Percentiles rank a stretch among this genome's conserved stretches.
phyloP scores from a whole-genome alignment of 371 early-diverging fungal genomes.

The Haplosporangium sp. region DNA sequence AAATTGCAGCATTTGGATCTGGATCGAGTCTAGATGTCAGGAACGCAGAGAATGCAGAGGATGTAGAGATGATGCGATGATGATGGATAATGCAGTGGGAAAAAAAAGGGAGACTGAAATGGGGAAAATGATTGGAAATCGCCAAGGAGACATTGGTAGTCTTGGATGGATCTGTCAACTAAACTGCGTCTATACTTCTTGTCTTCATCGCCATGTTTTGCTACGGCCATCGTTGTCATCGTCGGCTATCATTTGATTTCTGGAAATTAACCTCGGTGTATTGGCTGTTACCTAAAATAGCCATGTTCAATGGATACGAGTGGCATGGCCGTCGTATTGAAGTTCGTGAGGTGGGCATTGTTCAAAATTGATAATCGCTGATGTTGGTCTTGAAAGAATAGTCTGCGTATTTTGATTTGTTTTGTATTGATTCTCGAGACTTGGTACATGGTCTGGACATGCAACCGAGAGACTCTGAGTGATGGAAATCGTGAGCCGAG shows the following conservation, averaged over 20 bases:
- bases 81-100: slow-evolving; percentile 1
- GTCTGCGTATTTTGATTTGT: background rate
- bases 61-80: slow-evolving; percentile 5
- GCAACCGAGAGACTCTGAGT: background rate
- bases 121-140: background rate
- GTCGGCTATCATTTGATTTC: background rate
- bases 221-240: background rate
- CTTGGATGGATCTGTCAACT: slow-evolving; percentile 10
- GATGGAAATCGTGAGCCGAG: slow-evolving; percentile 3
- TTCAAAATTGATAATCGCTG: slow-evolving; percentile 17
- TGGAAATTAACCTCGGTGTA: background rate
- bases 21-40: no score
- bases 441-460: background rate
- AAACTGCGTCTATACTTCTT: slow-evolving; percentile 16
- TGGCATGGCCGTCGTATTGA: slow-evolving; percentile 81
- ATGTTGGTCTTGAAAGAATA: slow-evolving; percentile 9
- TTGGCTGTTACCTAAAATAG: slow-evolving; percentile 36
- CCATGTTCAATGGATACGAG: slow-evolving; percentile 80
- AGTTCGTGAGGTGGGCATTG: slow-evolving; percentile 78
- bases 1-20: no score
- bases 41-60: slow-evolving; percentile 2
- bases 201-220: slow-evolving; percentile 5
- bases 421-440: background rate
- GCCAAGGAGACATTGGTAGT: slow-evolving; percentile 1
- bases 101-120: background rate